These are phyloP conservation scores for Aureobasidium sp. DNA, from an alignment of 2,329 filamentous ascomycete genomes.

Conservation along the genomic window DNA sequence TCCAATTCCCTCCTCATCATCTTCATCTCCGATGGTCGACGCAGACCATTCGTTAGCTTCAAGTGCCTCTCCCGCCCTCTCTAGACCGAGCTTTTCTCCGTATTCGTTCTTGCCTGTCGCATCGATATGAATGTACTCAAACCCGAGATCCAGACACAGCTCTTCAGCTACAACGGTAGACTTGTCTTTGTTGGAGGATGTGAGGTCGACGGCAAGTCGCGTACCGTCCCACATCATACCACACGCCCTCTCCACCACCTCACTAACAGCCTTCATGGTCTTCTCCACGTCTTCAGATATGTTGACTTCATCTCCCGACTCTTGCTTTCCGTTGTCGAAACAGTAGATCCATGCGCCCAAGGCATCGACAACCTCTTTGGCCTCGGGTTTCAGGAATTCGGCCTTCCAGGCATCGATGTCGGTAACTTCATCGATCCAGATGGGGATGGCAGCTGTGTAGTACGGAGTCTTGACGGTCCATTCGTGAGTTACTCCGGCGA, in stretches of 20 bases:
- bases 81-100: constrained; percentile 48
- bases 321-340: constrained; percentile 28
- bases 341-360: constrained; percentile 43
- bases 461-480: constrained; percentile 39
- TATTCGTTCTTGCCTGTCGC: constrained; percentile 46
- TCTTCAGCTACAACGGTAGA: constrained; percentile 41
- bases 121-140: constrained; percentile 41
- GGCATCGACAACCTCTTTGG: constrained; percentile 39
- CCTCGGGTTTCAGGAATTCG: constrained; percentile 40
- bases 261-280: constrained; percentile 22
- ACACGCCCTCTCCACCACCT: constrained; percentile 29
- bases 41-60: constrained; percentile 50
- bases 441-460: constrained; percentile 39
- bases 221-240: constrained; percentile 31
- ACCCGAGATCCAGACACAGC: constrained; percentile 36
- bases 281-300: constrained; percentile 14
- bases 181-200: constrained; percentile 27
- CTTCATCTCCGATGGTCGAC: constrained; percentile 10
- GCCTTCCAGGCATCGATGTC: constrained; percentile 33
- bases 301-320: constrained; percentile 12
- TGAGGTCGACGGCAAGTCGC: constrained; percentile 33
- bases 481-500: constrained; percentile 40
- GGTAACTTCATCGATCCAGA: constrained; percentile 45
- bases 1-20: constrained; percentile 20
- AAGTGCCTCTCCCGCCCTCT: constrained; percentile 48